Evolutionary conservation across 164 flowering plant species (phyloP).

Genomic region (Liquidambar formosana): DNA sequence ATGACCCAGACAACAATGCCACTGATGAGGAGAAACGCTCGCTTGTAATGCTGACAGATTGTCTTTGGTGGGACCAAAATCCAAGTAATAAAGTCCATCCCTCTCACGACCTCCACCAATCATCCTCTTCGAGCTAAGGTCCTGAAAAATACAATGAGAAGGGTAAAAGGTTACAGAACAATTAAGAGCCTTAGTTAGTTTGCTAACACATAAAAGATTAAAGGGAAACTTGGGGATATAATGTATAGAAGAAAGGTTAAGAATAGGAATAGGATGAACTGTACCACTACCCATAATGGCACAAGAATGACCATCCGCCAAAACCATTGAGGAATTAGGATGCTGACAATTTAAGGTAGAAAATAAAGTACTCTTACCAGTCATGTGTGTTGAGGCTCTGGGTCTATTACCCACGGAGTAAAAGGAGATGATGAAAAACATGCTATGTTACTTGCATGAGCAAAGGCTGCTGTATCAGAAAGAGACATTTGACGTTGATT

Average conservation of each 20-base stretch:
- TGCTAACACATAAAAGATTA: neutral
- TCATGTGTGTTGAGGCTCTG: too few species aligned
- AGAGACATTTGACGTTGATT: too few species aligned
- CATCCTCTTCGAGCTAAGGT: neutral
- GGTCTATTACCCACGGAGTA: too few species aligned
- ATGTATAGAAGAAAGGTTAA: neutral
- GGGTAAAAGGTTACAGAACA: slow-evolving; percentile 3
- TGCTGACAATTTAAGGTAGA: too few species aligned
- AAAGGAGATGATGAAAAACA: too few species aligned
- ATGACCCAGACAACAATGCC: neutral
- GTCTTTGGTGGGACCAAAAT: neutral
- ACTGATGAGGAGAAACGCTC: neutral
- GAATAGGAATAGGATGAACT: too few species aligned
- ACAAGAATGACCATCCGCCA: too few species aligned
- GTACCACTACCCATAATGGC: too few species aligned
- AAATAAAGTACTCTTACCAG: too few species aligned
- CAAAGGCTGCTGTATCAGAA: too few species aligned
- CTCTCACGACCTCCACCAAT: neutral
- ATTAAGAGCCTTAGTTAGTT: neutral
- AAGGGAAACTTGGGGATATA: neutral
- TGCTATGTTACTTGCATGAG: too few species aligned
- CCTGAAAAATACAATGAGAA: neutral
- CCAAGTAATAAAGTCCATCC: neutral
- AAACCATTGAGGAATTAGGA: too few species aligned
- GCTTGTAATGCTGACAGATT: neutral